Evolutionary conservation across 768 basidiomycete genomes (phyloP), one percentile per base, ranked within the genome.

Genomic region (Tremella fuciformis): DNA sequence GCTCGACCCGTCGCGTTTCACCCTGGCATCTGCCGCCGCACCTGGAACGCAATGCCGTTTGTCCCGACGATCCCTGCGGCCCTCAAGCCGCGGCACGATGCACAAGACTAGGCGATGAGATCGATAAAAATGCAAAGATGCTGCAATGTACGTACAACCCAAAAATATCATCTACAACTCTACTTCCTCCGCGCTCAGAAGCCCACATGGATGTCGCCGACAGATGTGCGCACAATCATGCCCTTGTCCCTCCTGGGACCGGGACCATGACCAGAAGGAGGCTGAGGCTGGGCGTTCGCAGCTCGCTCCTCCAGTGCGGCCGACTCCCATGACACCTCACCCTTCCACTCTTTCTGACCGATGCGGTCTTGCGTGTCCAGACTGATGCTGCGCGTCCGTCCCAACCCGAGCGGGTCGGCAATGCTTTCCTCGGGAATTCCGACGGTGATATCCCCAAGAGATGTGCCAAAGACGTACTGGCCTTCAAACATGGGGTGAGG

Each of bases 341-440:
- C 42, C n/a, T n/a, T 46, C 42, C 42, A 46, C n/a, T n/a, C 42
- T 18, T 46, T 46, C 42, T n/a, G 22, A 46, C 42, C 42, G 4
- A 46, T 22, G n/a, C 42, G n/a, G 16, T 46, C 42, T 18, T 46
- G n/a, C n/a, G 6, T n/a, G 22, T 46, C 22, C n/a, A 46, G 8
- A 15, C 7, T 18, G n/a, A 46, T 22, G 42, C n/a, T 46, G 22
- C 42, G 42, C 6, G 42, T 46, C 15, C 42, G n/a, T 6, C 42
- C 42, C 42, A n/a, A 8, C 16, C 22, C 22, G 8, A 46, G 22
- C n/a, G 42, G 42, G 22, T 46, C 42, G 22, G 42, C n/a, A 8
- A 46, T 46, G 42, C 16, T 15, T 4, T n/a, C 42, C 8, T 46
- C n/a, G 42, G 42, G 22, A n/a, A 46, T 22, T 4, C 16, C 42